phyloP scores from a whole-genome alignment of 2,329 filamentous ascomycete genomes.

The Podosphaera aphanis region DNA sequence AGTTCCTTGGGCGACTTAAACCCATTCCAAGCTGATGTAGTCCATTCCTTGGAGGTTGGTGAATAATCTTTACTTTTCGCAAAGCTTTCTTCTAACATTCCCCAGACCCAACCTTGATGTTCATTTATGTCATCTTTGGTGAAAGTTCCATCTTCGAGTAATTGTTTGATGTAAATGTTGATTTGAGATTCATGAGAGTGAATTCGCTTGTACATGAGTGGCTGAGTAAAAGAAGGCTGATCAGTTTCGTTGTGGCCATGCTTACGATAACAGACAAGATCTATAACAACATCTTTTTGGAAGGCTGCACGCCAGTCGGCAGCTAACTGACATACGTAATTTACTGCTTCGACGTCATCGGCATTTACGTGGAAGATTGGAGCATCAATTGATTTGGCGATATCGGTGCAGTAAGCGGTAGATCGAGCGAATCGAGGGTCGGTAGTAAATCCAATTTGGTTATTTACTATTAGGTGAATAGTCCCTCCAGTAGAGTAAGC shows the following conservation, averaged over 20 bases:
- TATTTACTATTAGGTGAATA: constrained; percentile 93
- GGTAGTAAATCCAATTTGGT: constrained; percentile 99
- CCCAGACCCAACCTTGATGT: constrained; percentile 99
- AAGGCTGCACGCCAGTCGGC: constrained; percentile 97
- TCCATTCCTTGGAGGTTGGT: constrained; percentile 90
- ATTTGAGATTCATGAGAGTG: constrained; percentile 62
- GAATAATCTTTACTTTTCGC: constrained; percentile 93
- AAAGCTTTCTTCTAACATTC: constrained; percentile 95
- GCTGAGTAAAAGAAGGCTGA: constrained; percentile 98
- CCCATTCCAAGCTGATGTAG: constrained; percentile 95
- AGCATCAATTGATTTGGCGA: constrained; percentile 95
- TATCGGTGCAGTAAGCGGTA: constrained; percentile 96
- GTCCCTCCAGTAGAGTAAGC: constrained; percentile 95
- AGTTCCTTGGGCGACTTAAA: constrained; percentile 99
- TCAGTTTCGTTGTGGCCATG: constrained; percentile 98
- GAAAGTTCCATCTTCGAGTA: constrained; percentile 80
- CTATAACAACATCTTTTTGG: constrained; percentile 93
- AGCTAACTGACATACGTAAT: constrained; percentile 91
- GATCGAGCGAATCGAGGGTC: constrained; percentile 93
- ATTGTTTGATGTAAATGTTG: constrained; percentile 76
- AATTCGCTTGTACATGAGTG: constrained; percentile 98
- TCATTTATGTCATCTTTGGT: constrained; percentile 95
- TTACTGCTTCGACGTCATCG: constrained; percentile 93
- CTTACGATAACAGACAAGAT: constrained; percentile 97
- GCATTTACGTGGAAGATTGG: constrained; percentile 98